Base-by-base conservation (phyloP, 2,329 filamentous ascomycete species). In the Coniochaeta sp. region DNA sequence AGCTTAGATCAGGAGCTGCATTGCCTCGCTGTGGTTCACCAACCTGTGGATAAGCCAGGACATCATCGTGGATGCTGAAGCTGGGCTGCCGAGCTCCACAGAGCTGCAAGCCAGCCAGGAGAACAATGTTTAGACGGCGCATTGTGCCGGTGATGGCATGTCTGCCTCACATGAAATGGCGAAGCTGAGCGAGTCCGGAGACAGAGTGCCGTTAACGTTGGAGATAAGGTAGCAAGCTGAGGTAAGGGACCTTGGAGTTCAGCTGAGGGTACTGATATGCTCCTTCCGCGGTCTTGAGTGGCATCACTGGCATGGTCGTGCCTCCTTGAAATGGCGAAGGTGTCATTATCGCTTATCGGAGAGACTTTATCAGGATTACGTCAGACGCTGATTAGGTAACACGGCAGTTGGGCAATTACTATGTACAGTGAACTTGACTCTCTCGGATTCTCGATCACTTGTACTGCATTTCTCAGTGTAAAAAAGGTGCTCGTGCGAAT, bases 1-100 rank as follows among this genome's bases (percentile, higher is more conserved):
- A 43, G 24, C 28, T 36, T 26, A 31, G 34, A 22, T 40, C 58
- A n/a, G n/a, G n/a, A n/a, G n/a, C n/a, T n/a, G 34, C 16, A 31
- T 38, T 38, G 36, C 6, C 4, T 54, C 5, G 7, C 19, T 47
- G 22, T 22, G 59, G 28, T 47, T 19, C 8, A 69, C 79, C 64
- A 79, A 93, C 90, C 82, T 95, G 91, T 12, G 93, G 93, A 74
- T 89, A 91, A 19, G 91, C 91, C 60, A 96, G 81, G 58, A 96
- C 74, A 71, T 97, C 93, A 70, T 96, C 91, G 69, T 95, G 87
- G 60, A 96, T 89, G 76, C 88, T 96, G 77, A 96, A 96, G 59
- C 79, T 76, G 8, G 76, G 77, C 54, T 81, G 79, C 54, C 79
- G 77, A 65, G 81, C 82, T 64, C 66, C 68, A 66, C 73, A 75